Conservation (phyloP, 164 flowering plant species). For the Tetrastigma voinierianum region DNA sequence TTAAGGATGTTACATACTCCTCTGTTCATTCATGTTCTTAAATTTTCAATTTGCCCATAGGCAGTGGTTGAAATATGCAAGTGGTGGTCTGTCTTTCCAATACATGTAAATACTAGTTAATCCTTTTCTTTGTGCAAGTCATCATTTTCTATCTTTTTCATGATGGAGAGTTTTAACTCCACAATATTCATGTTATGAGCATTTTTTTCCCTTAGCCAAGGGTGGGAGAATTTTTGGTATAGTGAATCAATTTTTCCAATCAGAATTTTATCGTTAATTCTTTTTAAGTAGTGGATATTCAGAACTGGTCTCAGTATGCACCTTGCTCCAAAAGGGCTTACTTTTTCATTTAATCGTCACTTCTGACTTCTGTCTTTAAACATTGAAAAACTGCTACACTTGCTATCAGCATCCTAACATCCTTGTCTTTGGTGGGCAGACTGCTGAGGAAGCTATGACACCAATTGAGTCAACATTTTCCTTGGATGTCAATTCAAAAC, state of each 20-base stretch:
- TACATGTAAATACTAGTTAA: too few species aligned
- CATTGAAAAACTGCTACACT: neutral
- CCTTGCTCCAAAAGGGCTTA: neutral
- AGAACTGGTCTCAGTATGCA: neutral
- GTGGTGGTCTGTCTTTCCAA: too few species aligned
- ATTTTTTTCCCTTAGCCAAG: too few species aligned
- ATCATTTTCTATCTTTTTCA: too few species aligned
- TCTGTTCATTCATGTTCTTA: neutral
- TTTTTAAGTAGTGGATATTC: neutral
- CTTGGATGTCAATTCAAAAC: slow-evolving; percentile 86
- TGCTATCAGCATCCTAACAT: neutral
- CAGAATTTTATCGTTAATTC: too few species aligned
- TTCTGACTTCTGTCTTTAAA: neutral
- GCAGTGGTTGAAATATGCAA: neutral
- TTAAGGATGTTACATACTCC: neutral
- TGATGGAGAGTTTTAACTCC: too few species aligned
- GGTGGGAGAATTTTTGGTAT: too few species aligned
- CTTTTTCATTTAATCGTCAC: neutral
- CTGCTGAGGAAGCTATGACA: slow-evolving; percentile 99
- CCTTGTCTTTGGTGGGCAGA: slow-evolving; percentile 41
- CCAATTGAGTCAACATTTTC: slow-evolving; percentile 99
- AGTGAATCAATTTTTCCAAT: too few species aligned
- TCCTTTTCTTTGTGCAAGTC: too few species aligned
- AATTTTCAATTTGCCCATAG: neutral
- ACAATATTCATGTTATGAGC: too few species aligned